phyloP scores from a whole-genome alignment of 1,284 basidiomycete genomes.

The Agaricales sp. region DNA sequence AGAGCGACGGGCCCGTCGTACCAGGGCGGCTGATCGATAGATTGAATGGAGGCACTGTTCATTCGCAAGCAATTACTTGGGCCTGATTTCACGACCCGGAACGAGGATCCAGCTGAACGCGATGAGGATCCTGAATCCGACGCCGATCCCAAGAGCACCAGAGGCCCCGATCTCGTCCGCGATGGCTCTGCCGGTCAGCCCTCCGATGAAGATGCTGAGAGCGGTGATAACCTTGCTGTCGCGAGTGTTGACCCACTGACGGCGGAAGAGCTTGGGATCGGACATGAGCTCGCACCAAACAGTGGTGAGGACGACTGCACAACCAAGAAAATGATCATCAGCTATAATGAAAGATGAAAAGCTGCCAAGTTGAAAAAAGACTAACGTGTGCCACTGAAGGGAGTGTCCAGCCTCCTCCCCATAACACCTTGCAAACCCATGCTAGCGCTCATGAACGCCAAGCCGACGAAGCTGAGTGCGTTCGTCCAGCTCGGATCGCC shows the following conservation, averaged over 20 bases:
- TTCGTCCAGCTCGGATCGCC: slow-evolving; percentile 64
- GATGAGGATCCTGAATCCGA: slow-evolving; percentile 53
- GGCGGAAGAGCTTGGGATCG: slow-evolving; percentile 60
- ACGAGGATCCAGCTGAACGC: slow-evolving; percentile 61
- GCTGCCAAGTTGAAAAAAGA: slow-evolving; percentile 29
- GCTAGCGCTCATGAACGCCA: slow-evolving; percentile 73
- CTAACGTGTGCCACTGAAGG: slow-evolving; percentile 61
- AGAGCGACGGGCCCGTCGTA: too few species aligned
- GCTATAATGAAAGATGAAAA: slow-evolving; percentile 1
- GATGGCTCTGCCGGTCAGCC: slow-evolving; percentile 60
- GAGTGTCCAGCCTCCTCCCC: slow-evolving; percentile 69
- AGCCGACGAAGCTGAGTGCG: slow-evolving; percentile 49
- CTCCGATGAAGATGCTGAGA: slow-evolving; percentile 67
- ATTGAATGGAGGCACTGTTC: too few species aligned
- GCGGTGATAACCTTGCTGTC: slow-evolving; percentile 71
- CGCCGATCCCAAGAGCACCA: slow-evolving; percentile 60
- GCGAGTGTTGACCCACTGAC: slow-evolving; percentile 42
- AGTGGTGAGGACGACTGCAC: slow-evolving; percentile 60
- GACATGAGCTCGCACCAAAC: slow-evolving; percentile 82
- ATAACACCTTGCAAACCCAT: slow-evolving; percentile 78
- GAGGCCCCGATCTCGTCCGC: slow-evolving; percentile 47
- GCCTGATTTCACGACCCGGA: too few species aligned
- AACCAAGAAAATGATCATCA: neutral
- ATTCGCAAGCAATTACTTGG: too few species aligned
- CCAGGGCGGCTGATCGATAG: too few species aligned